phyloP scores from a whole-genome alignment of 176 grass and related monocot genomes.

The Pharus latifolius region DNA sequence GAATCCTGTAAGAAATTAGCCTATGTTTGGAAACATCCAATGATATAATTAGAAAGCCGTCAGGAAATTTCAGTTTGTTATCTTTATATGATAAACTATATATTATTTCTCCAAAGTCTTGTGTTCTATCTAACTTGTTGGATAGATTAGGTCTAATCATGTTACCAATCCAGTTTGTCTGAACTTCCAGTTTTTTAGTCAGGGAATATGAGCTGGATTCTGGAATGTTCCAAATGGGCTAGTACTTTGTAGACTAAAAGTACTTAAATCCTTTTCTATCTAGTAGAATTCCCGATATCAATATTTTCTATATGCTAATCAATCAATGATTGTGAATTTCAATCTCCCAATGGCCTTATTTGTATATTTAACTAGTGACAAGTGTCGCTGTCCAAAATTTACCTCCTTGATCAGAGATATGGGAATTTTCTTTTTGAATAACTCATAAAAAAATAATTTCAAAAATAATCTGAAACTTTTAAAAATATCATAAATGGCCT shows the following conservation, averaged over 20 bases:
- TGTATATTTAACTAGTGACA: too few relatives aligned
- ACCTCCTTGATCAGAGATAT: too few relatives aligned
- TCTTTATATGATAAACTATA: background rate
- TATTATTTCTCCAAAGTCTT: background rate
- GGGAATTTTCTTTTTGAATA: too few relatives aligned
- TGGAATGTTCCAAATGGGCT: background rate
- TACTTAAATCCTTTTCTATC: too few relatives aligned
- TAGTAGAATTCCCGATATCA: background rate
- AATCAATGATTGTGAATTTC: too few relatives aligned
- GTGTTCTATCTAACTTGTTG: background rate
- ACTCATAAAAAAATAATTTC: too few relatives aligned
- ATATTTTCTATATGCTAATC: background rate
- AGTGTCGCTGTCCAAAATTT: too few relatives aligned
- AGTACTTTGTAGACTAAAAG: background rate
- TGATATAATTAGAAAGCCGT: constrained; percentile 10
- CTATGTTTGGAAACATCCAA: constrained; percentile 11
- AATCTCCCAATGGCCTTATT: too few relatives aligned
- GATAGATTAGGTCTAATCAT: background rate
- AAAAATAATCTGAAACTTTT: too few relatives aligned
- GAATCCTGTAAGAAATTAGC: constrained; percentile 5
- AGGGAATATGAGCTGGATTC: background rate
- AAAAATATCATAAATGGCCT: too few relatives aligned
- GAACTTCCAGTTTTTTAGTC: background rate
- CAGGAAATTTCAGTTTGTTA: background rate
- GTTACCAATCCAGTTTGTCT: background rate